Evolutionary conservation across 805 yeast species (phyloP).

Genomic region (Yarrowia deformans): DNA sequence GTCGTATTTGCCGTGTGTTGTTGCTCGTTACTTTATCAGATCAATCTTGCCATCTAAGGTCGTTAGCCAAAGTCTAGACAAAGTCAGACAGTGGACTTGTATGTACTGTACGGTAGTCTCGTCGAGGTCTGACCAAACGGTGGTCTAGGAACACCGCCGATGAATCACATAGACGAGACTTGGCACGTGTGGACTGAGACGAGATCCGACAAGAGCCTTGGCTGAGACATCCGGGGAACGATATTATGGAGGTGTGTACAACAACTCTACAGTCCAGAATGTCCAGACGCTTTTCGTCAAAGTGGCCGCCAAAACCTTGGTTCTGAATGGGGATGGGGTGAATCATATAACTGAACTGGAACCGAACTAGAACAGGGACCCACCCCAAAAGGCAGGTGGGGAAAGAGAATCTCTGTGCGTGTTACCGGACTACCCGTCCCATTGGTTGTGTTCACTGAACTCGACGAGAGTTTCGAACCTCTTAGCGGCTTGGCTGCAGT

Average conservation of each 20-base stretch:
- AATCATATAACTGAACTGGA: not conserved
- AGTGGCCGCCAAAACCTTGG: not conserved
- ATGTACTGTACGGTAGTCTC: too few species aligned
- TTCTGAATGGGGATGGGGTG: not conserved
- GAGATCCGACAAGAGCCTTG: too few species aligned
- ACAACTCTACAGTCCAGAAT: too few species aligned
- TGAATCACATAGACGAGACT: not conserved
- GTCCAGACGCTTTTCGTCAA: not conserved
- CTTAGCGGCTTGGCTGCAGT: conserved; percentile 5
- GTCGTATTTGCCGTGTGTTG: too few species aligned
- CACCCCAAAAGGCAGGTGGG: not conserved
- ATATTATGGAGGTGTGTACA: not conserved
- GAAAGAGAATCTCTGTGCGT: not conserved
- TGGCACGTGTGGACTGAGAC: not conserved
- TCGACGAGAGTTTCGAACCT: not conserved
- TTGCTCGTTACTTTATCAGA: not conserved
- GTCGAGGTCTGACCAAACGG: too few species aligned
- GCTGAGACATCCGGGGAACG: not conserved
- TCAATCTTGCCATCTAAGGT: not conserved
- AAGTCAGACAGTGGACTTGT: too few species aligned
- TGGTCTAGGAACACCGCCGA: too few species aligned
- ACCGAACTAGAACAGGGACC: not conserved
- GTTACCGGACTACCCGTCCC: not conserved
- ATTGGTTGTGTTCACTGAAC: not conserved
- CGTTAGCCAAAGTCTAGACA: too few species aligned